phyloP scores from a whole-genome alignment of 208 protist species.

The Porcisia deanei region DNA sequence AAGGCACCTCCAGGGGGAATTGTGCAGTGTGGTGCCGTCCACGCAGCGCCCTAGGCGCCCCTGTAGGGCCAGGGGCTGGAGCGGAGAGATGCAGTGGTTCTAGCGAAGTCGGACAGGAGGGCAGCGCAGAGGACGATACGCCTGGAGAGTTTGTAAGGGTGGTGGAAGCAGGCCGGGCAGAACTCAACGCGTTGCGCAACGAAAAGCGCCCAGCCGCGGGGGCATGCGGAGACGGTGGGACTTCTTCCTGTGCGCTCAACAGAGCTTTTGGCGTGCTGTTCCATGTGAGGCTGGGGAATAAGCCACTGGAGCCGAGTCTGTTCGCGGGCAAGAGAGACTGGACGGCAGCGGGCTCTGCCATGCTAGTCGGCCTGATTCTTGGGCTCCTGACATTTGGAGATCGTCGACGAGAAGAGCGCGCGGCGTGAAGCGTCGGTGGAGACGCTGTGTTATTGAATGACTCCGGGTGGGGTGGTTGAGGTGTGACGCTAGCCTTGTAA shows the following conservation, averaged over 20 bases:
- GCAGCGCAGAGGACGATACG: not conserved
- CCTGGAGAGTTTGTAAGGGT: not conserved
- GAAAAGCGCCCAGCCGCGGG: not conserved
- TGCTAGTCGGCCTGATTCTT: not conserved
- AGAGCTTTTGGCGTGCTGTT: not conserved
- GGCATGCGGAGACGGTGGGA: not conserved
- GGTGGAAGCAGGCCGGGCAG: not conserved
- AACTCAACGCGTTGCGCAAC: not conserved
- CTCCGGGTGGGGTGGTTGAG: conserved; percentile 1
- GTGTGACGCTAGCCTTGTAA: not conserved
- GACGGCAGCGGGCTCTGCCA: not conserved
- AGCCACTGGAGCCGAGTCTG: not conserved
- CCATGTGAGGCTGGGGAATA: not conserved
- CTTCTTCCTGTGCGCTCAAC: not conserved
- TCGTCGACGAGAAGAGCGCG: not conserved
- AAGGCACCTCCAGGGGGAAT: conserved; percentile 4
- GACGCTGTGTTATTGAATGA: not conserved
- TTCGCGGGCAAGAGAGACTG: not conserved
- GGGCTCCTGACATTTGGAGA: not conserved
- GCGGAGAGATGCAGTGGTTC: not conserved
- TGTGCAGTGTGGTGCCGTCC: not conserved
- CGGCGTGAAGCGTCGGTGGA: not conserved
- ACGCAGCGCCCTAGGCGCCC: not conserved
- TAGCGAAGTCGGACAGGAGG: not conserved
- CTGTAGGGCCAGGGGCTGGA: not conserved